Evolutionary conservation across 805 yeast species (phyloP).

Genomic region (Cyberlindnera americana): DNA sequence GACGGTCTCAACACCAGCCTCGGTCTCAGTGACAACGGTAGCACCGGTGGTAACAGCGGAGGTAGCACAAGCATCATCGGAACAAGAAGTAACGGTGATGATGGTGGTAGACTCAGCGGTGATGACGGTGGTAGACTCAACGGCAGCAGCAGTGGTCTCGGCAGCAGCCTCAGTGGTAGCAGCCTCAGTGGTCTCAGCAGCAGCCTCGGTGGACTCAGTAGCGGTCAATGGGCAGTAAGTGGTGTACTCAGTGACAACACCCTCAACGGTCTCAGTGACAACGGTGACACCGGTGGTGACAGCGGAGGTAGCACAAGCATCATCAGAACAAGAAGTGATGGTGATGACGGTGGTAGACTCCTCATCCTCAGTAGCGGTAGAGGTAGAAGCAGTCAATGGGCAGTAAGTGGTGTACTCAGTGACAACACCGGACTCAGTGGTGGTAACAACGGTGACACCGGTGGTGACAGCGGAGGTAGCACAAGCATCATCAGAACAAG

Average conservation of each 20-base stretch:
- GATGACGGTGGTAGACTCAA: slow-evolving; percentile 28
- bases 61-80: slow-evolving; percentile 5
- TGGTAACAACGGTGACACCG: slow-evolving; percentile 18
- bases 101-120: slow-evolving; percentile 29
- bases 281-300: slow-evolving; percentile 28
- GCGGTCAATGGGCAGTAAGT: slow-evolving; percentile 23
- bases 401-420: slow-evolving; percentile 32
- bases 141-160: slow-evolving; percentile 9
- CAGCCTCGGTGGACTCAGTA: slow-evolving; percentile 6
- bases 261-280: slow-evolving; percentile 30
- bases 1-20: slow-evolving; percentile 7
- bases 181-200: not conserved
- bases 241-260: slow-evolving; percentile 21
- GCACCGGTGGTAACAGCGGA: slow-evolving; percentile 18
- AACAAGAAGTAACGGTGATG: slow-evolving; percentile 13
- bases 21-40: slow-evolving; percentile 23
- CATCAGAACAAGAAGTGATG: slow-evolving; percentile 6
- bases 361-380: not conserved
- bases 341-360: slow-evolving; percentile 10
- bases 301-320: slow-evolving; percentile 23
- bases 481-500: slow-evolving; percentile 14
- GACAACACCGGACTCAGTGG: slow-evolving; percentile 28
- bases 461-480: slow-evolving; percentile 10
- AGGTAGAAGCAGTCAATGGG: slow-evolving; percentile 13
- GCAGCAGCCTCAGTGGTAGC: slow-evolving; percentile 22